Evolutionary conservation across 306 rosid species (phyloP).

Genomic region (Hippophae rhamnoides): DNA sequence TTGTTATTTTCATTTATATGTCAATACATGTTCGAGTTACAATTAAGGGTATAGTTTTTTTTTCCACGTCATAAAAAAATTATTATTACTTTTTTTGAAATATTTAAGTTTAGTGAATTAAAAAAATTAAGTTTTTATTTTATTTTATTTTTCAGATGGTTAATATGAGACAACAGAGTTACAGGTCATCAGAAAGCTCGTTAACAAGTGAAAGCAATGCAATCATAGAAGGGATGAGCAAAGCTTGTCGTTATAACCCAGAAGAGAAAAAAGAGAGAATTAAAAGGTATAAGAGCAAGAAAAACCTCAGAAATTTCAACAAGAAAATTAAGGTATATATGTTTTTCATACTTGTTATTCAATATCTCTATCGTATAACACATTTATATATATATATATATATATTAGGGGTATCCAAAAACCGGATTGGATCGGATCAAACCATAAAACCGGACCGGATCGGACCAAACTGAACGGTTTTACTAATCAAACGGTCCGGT

Average conservation of each 20-base stretch:
- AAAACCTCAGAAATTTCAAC: slow-evolving; percentile 76
- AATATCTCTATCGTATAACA: neutral
- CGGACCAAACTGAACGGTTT: no score
- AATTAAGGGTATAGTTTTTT: neutral
- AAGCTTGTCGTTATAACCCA: slow-evolving; percentile 57
- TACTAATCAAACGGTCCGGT: no score
- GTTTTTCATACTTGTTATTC: neutral
- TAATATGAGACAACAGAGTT: slow-evolving; percentile 30
- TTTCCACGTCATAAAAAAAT: no score
- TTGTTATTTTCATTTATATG: neutral
- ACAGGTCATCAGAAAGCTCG: slow-evolving; percentile 38
- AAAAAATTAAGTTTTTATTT: no score
- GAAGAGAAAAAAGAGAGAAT: slow-evolving; percentile 81
- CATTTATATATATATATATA: neutral
- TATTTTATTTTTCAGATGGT: slow-evolving; percentile 25
- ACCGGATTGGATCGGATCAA: no score
- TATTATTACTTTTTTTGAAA: no score
- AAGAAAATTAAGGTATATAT: slow-evolving; percentile 73
- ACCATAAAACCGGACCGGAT: no score
- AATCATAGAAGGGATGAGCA: slow-evolving; percentile 86
- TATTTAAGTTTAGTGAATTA: no score
- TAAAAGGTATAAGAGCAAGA: slow-evolving; percentile 74
- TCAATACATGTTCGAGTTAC: neutral
- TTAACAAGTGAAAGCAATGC: slow-evolving; percentile 60
- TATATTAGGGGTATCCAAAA: no score